phyloP scores from a whole-genome alignment of 441 rosid genomes.

The Adansonia gregorii region DNA sequence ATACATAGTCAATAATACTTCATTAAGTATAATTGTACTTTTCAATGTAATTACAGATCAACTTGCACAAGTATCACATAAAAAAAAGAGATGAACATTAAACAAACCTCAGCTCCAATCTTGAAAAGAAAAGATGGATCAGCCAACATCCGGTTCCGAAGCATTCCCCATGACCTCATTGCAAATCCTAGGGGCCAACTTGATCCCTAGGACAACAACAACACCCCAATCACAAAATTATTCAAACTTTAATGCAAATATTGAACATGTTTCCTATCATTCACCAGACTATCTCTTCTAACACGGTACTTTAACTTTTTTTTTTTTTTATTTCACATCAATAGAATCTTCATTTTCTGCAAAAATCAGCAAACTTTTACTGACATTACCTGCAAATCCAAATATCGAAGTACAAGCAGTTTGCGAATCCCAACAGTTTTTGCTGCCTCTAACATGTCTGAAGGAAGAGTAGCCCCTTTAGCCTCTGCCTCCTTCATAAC shows the following conservation, averaged over 20 bases:
- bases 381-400: constrained; percentile 76
- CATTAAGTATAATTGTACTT: neutral
- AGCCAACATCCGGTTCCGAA: constrained; percentile 88
- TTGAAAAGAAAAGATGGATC: constrained; percentile 97
- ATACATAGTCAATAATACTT: neutral
- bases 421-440: constrained; percentile 73
- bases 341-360: neutral
- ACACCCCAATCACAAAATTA: neutral
- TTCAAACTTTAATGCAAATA: neutral
- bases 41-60: neutral
- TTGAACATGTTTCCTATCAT: neutral
- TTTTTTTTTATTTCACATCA: neutral
- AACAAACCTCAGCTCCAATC: constrained; percentile 83
- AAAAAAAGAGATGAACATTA: neutral
- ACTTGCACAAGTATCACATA: neutral
- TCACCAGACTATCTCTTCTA: neutral
- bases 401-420: constrained; percentile 71
- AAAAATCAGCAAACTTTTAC: neutral
- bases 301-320: neutral
- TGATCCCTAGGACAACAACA: constrained; percentile 52
- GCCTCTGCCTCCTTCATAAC: constrained; percentile 73
- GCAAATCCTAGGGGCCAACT: constrained; percentile 72
- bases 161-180: constrained; percentile 76
- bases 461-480: constrained; percentile 74
- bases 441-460: constrained; percentile 87